Evolutionary conservation across 805 yeast genomes (phyloP).

Genomic region (Hanseniaspora pseudoguilliermondii): DNA sequence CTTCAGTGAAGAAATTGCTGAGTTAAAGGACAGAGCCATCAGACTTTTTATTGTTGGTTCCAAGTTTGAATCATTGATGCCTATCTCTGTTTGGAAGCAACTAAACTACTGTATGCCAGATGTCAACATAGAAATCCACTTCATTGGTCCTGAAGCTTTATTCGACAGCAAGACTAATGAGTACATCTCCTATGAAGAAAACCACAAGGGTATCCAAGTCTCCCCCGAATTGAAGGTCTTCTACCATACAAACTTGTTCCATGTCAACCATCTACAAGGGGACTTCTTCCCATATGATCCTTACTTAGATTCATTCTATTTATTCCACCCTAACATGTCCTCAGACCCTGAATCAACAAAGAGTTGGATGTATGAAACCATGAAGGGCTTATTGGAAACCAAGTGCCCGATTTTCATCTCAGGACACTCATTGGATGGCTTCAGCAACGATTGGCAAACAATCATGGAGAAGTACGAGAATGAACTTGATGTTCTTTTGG

Average conservation of each 20-base stretch:
- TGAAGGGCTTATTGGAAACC: constrained; percentile 79
- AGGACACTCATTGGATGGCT: constrained; percentile 71
- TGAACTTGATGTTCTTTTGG: constrained; percentile 71
- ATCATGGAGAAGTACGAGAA: constrained; percentile 50
- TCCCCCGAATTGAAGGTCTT: constrained; percentile 63
- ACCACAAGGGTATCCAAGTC: constrained; percentile 51
- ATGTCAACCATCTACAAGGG: constrained; percentile 77
- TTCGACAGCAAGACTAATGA: constrained; percentile 60
- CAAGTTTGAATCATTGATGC: constrained; percentile 83
- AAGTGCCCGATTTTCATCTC: constrained; percentile 88
- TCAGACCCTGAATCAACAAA: constrained; percentile 59
- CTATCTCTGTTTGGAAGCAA: constrained; percentile 93
- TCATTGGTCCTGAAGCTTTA: constrained; percentile 86
- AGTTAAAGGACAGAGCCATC: constrained; percentile 44
- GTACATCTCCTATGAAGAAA: constrained; percentile 45
- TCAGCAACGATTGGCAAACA: constrained; percentile 58
- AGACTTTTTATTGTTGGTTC: constrained; percentile 85
- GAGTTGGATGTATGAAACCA: constrained; percentile 79
- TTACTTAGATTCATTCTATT: constrained; percentile 79
- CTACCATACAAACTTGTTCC: constrained; percentile 84
- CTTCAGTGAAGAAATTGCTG: constrained; percentile 39
- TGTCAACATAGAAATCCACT: constrained; percentile 70
- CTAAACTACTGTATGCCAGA: constrained; percentile 74
- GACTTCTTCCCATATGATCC: constrained; percentile 98
- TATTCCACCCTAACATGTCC: constrained; percentile 90